These are phyloP conservation scores for Tricholomella constricta DNA, from an alignment of 768 basidiomycete species.

Conservation along the genomic window DNA sequence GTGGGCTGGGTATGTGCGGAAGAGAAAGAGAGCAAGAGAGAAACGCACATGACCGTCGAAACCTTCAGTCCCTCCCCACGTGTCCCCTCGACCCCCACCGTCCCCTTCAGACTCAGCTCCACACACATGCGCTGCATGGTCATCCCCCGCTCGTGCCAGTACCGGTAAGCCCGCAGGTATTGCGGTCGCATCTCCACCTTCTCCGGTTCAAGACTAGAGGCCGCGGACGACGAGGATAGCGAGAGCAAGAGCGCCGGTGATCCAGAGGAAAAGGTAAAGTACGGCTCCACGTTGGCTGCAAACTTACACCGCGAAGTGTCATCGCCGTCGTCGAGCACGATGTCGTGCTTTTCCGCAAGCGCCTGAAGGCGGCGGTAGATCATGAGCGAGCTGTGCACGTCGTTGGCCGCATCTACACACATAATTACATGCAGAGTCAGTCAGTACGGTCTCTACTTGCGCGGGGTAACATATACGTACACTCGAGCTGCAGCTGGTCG, in stretches of 20 bases:
- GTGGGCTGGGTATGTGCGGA: too few relatives aligned
- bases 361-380: constrained; percentile 30
- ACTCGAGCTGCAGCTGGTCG: constrained; percentile 26
- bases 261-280: background rate
- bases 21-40: background rate
- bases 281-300: constrained; percentile 4
- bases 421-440: too few relatives aligned
- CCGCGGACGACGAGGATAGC: background rate
- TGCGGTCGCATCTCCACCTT: constrained; percentile 22
- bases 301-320: constrained; percentile 4
- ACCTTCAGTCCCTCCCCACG: constrained; percentile 23
- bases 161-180: constrained; percentile 34
- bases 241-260: too few relatives aligned
- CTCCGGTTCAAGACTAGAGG: background rate
- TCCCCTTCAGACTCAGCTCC: constrained; percentile 23
- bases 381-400: constrained; percentile 35
- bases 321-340: constrained; percentile 19
- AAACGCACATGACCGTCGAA: constrained; percentile 34
- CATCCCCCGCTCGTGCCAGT: constrained; percentile 31
- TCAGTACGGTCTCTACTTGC: too few relatives aligned
- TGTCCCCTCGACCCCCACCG: constrained; percentile 14
- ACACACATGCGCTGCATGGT: constrained; percentile 31
- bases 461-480: too few relatives aligned
- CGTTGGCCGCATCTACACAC: constrained; percentile 38
- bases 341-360: constrained; percentile 21